A percentile compares a stretch with the other conserved stretches of the same genome.
phyloP scores from a whole-genome alignment of 2,329 filamentous ascomycete species.

The Aureobasidium sp. region DNA sequence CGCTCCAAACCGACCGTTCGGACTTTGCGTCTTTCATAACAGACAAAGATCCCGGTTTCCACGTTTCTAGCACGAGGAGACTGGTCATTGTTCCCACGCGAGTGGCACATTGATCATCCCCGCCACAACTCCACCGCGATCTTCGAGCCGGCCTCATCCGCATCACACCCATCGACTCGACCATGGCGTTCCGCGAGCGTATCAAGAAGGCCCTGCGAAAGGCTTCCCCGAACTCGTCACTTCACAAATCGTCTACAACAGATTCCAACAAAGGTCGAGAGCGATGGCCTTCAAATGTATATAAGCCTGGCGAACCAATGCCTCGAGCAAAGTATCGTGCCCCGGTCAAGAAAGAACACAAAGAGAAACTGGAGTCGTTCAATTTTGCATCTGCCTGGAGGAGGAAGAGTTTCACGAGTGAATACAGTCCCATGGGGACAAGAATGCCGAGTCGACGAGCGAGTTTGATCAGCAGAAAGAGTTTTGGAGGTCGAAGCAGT shows the following conservation, averaged over 20 bases:
- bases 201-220: conserved; percentile 35
- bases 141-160: neutral
- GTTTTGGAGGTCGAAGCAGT: conserved; percentile 16
- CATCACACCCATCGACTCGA: conserved; percentile 10
- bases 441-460: conserved; percentile 33
- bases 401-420: conserved; percentile 34
- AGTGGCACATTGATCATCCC: neutral
- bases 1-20: neutral
- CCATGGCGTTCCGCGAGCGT: conserved; percentile 39
- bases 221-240: conserved; percentile 19
- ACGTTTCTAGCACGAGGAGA: neutral
- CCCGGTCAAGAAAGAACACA: conserved; percentile 42
- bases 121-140: neutral
- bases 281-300: conserved; percentile 36
- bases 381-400: conserved; percentile 39
- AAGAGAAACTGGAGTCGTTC: conserved; percentile 41
- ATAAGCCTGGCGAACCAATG: conserved; percentile 44
- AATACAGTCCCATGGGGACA: conserved; percentile 42
- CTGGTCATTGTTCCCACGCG: neutral
- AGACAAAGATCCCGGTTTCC: neutral
- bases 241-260: conserved; percentile 19
- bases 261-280: conserved; percentile 17
- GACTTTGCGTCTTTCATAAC: neutral
- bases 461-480: conserved; percentile 20
- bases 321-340: conserved; percentile 42